Evolutionary conservation across 2,329 filamentous ascomycete species (phyloP).

Genomic region (Pseudofabraea citricarpa): DNA sequence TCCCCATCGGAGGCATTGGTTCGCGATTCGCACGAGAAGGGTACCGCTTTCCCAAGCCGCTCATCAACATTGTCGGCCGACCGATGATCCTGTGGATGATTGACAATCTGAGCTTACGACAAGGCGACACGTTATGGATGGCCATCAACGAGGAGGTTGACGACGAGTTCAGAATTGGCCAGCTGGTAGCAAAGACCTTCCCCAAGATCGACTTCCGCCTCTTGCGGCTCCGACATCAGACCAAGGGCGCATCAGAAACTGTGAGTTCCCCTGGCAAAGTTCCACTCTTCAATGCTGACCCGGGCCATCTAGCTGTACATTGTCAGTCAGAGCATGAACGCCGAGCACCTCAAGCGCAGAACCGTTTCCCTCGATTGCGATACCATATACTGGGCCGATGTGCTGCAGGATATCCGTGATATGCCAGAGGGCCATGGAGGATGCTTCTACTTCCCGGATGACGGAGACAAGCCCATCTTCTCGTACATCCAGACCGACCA

Average conservation of each 20-base stretch:
- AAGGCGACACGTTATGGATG: slow-evolving; percentile 25
- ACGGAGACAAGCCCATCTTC: slow-evolving; percentile 26
- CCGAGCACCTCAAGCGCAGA: slow-evolving; percentile 21
- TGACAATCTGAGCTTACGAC: slow-evolving; percentile 21
- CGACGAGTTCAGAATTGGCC: slow-evolving; percentile 25
- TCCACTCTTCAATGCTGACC: not conserved
- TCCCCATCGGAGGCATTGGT: slow-evolving; percentile 28
- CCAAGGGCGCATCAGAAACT: slow-evolving; percentile 27
- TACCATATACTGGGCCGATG: slow-evolving; percentile 29
- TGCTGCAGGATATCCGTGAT: slow-evolving; percentile 22
- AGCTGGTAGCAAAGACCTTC: slow-evolving; percentile 23
- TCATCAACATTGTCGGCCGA: slow-evolving; percentile 29
- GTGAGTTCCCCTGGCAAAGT: slow-evolving; percentile 8
- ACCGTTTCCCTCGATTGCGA: slow-evolving; percentile 29
- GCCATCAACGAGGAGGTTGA: slow-evolving; percentile 26
- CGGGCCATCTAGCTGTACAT: slow-evolving; percentile 20
- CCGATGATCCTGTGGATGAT: slow-evolving; percentile 29
- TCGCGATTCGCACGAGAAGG: slow-evolving; percentile 26
- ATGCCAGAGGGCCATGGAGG: slow-evolving; percentile 23
- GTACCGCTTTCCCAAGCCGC: slow-evolving; percentile 27
- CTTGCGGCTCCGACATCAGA: slow-evolving; percentile 23
- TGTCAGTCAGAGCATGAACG: slow-evolving; percentile 26
- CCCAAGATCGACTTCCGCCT: slow-evolving; percentile 21
- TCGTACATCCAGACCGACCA: slow-evolving; percentile 27
- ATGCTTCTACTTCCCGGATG: slow-evolving; percentile 25